Percentiles rank a stretch among this genome's conserved stretches.
phyloP scores from a whole-genome alignment of 805 yeast species.

The Zygoascus biomembranicola region DNA sequence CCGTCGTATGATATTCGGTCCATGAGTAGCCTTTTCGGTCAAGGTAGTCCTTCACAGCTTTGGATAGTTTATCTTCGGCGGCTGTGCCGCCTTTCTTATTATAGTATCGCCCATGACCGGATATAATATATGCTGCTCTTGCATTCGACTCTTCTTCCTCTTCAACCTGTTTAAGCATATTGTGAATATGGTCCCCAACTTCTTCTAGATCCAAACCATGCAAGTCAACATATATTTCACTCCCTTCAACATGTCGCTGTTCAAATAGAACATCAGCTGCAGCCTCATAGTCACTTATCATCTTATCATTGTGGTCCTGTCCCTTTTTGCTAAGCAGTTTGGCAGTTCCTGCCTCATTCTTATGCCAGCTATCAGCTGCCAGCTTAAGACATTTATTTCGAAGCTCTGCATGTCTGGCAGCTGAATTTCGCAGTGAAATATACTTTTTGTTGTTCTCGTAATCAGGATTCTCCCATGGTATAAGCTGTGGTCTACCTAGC shows the following conservation, averaged over 20 bases:
- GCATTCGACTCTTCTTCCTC: conserved; percentile 16
- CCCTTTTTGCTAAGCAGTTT: conserved; percentile 25
- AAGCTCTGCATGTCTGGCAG: conserved; percentile 22
- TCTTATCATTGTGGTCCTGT: conserved; percentile 23
- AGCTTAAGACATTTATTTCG: conserved; percentile 28
- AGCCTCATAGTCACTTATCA: conserved; percentile 19
- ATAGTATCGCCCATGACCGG: conserved; percentile 28
- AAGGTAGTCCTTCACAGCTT: conserved; percentile 24
- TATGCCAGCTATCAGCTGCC: conserved; percentile 27
- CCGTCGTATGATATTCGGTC: conserved; percentile 28
- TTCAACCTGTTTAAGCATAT: conserved; percentile 17
- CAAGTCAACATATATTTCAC: conserved; percentile 26
- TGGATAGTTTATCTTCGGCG: conserved; percentile 25
- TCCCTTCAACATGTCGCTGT: conserved; percentile 16
- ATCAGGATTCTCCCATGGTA: conserved; percentile 25
- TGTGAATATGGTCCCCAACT: conserved; percentile 25
- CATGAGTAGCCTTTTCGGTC: conserved; percentile 34
- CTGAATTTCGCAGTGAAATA: conserved; percentile 21
- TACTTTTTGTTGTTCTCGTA: conserved; percentile 20
- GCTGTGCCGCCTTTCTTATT: conserved; percentile 16
- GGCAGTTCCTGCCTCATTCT: conserved; percentile 26
- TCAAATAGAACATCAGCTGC: conserved; percentile 24
- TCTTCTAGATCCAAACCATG: conserved; percentile 31
- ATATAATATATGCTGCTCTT: conserved; percentile 26
- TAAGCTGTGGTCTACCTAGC: conserved; percentile 3